A percentile compares a stretch with the other conserved stretches of the same genome.
phyloP scores from a whole-genome alignment of 306 rosid species.

The Rubus idaeus region DNA sequence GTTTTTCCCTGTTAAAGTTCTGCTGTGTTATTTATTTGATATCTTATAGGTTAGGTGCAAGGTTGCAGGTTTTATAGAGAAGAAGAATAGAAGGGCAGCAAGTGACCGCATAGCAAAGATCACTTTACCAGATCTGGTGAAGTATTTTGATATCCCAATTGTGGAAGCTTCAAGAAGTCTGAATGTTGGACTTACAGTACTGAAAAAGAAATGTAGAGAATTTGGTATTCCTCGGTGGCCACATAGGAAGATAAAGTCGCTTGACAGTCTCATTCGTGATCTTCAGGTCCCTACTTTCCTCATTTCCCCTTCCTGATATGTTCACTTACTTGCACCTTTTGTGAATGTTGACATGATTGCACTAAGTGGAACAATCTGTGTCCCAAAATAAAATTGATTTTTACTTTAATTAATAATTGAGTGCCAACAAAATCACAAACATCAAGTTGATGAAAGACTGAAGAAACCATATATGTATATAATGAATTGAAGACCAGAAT shows the following conservation, averaged over 20 bases:
- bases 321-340: neutral
- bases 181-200: conserved; percentile 82
- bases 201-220: conserved; percentile 88
- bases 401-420: neutral
- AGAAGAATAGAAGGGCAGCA: conserved; percentile 72
- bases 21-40: conserved; percentile 24
- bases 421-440: conserved; percentile 7
- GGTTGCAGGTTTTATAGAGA: conserved; percentile 47
- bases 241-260: conserved; percentile 90
- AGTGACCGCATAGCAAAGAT: conserved; percentile 62
- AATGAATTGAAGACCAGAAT: neutral
- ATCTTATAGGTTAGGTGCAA: conserved; percentile 39
- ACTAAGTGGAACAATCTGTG: neutral
- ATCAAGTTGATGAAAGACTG: neutral
- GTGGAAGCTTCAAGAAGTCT: conserved; percentile 75
- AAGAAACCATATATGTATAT: neutral
- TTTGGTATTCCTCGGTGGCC: conserved; percentile 95
- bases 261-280: conserved; percentile 78
- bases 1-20: conserved; percentile 17
- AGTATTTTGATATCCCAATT: conserved; percentile 80
- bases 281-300: conserved; percentile 76
- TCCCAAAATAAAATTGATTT: neutral
- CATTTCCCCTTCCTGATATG: conserved; percentile 10
- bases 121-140: conserved; percentile 70
- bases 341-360: neutral